Evolutionary conservation across 2,329 filamentous ascomycete genomes (phyloP).

Genomic region (Pseudodiploospora longispora): DNA sequence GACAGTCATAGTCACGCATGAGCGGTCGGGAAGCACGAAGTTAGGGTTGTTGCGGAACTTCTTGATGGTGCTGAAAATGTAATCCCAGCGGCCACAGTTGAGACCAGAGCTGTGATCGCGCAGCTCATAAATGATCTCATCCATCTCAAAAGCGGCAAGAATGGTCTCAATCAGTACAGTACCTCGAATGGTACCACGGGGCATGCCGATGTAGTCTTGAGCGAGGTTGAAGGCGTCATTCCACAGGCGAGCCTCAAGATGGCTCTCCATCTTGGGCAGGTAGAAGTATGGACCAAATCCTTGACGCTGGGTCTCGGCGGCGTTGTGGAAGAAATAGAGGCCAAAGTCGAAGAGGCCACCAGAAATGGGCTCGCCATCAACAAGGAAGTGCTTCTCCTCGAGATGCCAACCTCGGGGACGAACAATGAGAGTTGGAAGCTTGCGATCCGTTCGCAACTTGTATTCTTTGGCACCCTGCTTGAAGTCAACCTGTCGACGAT

Average conservation of each 20-base stretch:
- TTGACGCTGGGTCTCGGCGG: slow-evolving; percentile 72
- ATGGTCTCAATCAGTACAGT: slow-evolving; percentile 98
- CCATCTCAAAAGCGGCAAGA: slow-evolving; percentile 97
- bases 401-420: slow-evolving; percentile 96
- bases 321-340: slow-evolving; percentile 99
- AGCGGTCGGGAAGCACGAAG: slow-evolving; percentile 89
- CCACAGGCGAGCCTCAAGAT: slow-evolving; percentile 95
- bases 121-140: slow-evolving; percentile 99
- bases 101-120: slow-evolving; percentile 92
- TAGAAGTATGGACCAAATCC: slow-evolving; percentile 95
- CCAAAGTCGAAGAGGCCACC: slow-evolving; percentile 94
- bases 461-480: slow-evolving; percentile 94
- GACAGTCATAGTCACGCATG: slow-evolving; percentile 90
- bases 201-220: slow-evolving; percentile 87
- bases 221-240: slow-evolving; percentile 96
- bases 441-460: slow-evolving; percentile 87
- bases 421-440: slow-evolving; percentile 80
- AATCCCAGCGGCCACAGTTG: slow-evolving; percentile 99
- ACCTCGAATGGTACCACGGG: slow-evolving; percentile 82
- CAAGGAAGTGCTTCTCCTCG: slow-evolving; percentile 95
- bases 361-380: slow-evolving; percentile 91
- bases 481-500: slow-evolving; percentile 91
- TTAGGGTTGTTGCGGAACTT: slow-evolving; percentile 93
- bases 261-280: slow-evolving; percentile 95
- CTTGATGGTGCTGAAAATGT: slow-evolving; percentile 99